phyloP scores from a whole-genome alignment of 2,329 filamentous ascomycete species.

The Colletotrichum echinochloae region DNA sequence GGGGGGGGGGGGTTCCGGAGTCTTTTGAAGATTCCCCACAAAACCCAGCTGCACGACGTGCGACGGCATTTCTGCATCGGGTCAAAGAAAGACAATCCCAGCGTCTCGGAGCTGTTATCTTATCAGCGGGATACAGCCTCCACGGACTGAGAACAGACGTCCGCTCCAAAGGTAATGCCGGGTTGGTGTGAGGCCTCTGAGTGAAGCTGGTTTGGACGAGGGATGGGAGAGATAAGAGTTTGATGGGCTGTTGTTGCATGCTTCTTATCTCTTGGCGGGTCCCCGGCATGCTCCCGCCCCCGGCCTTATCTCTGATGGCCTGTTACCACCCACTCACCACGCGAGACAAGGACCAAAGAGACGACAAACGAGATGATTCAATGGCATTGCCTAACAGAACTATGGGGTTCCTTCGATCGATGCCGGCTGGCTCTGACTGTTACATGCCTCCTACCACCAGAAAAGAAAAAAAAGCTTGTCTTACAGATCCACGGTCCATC shows the following conservation, averaged over 20 bases:
- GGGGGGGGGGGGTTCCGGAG: background rate
- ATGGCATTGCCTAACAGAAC: conserved; percentile 20
- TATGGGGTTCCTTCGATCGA: background rate
- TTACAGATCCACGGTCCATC: background rate
- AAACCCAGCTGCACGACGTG: conserved; percentile 29
- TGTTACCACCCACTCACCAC: conserved; percentile 25
- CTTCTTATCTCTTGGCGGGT: conserved; percentile 40
- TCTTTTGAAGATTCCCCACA: conserved; percentile 20
- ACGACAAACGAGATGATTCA: conserved; percentile 4
- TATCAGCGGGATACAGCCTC: conserved; percentile 12
- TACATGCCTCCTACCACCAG: background rate
- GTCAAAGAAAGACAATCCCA: conserved; percentile 19
- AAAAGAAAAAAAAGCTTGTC: conserved; percentile 36
- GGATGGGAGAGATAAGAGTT: conserved; percentile 23
- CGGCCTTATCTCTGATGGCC: conserved; percentile 24
- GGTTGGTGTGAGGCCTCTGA: background rate
- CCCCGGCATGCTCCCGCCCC: conserved; percentile 1
- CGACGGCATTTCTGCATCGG: conserved; percentile 29
- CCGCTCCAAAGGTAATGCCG: conserved; percentile 14
- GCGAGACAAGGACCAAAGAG: background rate
- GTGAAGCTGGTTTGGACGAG: background rate
- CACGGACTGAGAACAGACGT: background rate
- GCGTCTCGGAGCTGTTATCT: conserved; percentile 17
- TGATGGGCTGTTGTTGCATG: conserved; percentile 22
- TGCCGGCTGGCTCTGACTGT: background rate